phyloP scores from a whole-genome alignment of 768 basidiomycete species.

The Leccinum boreale region DNA sequence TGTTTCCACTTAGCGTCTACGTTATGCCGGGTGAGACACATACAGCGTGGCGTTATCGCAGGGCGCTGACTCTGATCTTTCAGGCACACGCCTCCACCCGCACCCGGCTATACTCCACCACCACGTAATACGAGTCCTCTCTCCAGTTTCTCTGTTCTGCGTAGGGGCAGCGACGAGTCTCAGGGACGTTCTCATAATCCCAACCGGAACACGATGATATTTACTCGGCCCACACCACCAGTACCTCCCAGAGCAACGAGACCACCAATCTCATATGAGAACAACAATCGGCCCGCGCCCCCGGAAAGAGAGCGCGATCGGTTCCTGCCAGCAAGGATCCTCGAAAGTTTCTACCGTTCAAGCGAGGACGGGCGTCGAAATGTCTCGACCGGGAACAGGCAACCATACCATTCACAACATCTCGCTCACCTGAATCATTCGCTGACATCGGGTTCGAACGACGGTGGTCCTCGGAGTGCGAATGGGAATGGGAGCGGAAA shows the following conservation, averaged over 20 bases:
- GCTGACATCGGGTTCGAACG: not conserved
- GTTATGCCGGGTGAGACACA: constrained; percentile 24
- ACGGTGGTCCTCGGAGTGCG: constrained; percentile 2
- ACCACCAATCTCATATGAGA: constrained; percentile 14
- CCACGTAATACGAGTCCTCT: constrained; percentile 16
- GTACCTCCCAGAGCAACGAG: constrained; percentile 8
- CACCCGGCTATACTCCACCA: constrained; percentile 19
- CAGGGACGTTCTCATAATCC: constrained; percentile 8
- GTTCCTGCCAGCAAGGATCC: constrained; percentile 19
- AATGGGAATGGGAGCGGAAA: constrained; percentile 7
- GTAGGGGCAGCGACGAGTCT: constrained; percentile 14
- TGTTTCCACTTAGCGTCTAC: constrained; percentile 18
- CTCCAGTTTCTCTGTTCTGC: constrained; percentile 13
- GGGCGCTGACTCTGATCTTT: constrained; percentile 1
- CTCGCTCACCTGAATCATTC: constrained; percentile 2
- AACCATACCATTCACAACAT: constrained; percentile 8
- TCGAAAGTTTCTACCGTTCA: constrained; percentile 21
- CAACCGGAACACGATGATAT: constrained; percentile 9
- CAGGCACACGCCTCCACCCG: constrained; percentile 26
- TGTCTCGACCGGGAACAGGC: constrained; percentile 3
- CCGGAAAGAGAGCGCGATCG: constrained; percentile 26
- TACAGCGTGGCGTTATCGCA: not conserved
- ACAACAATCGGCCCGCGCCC: constrained; percentile 3
- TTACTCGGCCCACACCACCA: constrained; percentile 9
- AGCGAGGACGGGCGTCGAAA: constrained; percentile 23